Conservation (phyloP, 306 rosid genomes). For the Rosa chinensis region DNA sequence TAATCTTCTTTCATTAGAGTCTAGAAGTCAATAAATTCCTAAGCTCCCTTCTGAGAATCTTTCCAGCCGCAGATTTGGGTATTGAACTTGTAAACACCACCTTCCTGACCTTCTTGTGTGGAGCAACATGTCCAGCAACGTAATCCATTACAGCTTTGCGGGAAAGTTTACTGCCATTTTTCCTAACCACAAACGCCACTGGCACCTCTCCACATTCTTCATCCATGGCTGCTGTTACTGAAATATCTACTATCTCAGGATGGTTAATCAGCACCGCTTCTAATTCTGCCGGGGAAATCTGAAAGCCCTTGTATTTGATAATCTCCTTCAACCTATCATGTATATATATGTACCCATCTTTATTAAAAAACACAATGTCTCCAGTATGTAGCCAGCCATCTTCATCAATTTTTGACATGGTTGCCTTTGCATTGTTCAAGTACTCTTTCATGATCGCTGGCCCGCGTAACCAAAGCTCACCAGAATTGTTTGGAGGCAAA, state of each 20-base stretch:
- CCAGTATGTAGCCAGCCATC: slow-evolving; percentile 83
- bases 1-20: slow-evolving; percentile 32
- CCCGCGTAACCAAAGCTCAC: slow-evolving; percentile 88
- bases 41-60: slow-evolving; percentile 67
- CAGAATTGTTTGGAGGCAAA: slow-evolving; percentile 69
- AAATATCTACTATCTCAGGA: slow-evolving; percentile 43
- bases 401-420: slow-evolving; percentile 55
- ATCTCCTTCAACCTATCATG: slow-evolving; percentile 77
- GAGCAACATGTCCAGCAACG: slow-evolving; percentile 78
- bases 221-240: slow-evolving; percentile 42
- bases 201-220: slow-evolving; percentile 75
- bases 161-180: slow-evolving; percentile 54
- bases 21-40: slow-evolving; percentile 43
- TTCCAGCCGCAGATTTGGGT: slow-evolving; percentile 83
- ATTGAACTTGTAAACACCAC: slow-evolving; percentile 62
- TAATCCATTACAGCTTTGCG: slow-evolving; percentile 45
- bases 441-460: slow-evolving; percentile 78
- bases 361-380: slow-evolving; percentile 68
- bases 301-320: slow-evolving; percentile 91
- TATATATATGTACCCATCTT: slow-evolving; percentile 60
- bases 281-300: slow-evolving; percentile 54
- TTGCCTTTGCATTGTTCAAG: slow-evolving; percentile 70
- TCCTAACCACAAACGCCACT: slow-evolving; percentile 73
- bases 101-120: slow-evolving; percentile 73
- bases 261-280: slow-evolving; percentile 44